Conservation (phyloP, 768 basidiomycete species). For the Collybia sp. region DNA sequence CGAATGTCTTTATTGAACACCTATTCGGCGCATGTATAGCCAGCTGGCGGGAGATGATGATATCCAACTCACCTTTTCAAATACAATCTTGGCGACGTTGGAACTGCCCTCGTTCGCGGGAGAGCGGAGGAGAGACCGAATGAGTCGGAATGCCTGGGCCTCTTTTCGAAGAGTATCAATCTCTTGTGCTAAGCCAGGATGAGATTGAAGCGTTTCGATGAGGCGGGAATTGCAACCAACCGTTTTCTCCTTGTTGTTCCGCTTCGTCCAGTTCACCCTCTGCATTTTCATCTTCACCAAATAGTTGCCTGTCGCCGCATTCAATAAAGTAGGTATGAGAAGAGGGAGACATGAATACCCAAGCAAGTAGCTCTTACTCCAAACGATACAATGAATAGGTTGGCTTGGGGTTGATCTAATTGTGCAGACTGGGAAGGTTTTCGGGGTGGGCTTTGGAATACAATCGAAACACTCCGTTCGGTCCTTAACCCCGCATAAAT, state of each 20-base stretch:
- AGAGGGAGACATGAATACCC: slow-evolving; percentile 32
- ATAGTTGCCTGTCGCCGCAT: slow-evolving; percentile 63
- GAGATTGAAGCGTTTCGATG: slow-evolving; percentile 1
- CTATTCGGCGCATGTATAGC: slow-evolving; percentile 31
- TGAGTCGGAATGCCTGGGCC: slow-evolving; percentile 80
- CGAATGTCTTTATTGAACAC: slow-evolving; percentile 86
- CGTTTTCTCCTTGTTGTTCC: slow-evolving; percentile 90
- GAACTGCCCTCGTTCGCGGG: slow-evolving; percentile 11
- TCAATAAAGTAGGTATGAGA: slow-evolving; percentile 2
- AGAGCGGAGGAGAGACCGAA: slow-evolving; percentile 64
- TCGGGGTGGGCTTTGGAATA: slow-evolving; percentile 87
- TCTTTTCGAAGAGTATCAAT: slow-evolving; percentile 90
- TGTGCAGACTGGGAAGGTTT: slow-evolving; percentile 95
- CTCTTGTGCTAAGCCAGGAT: slow-evolving; percentile 62
- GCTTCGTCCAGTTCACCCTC: slow-evolving; percentile 85
- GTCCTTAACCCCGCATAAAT: slow-evolving; percentile 42
- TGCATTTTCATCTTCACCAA: slow-evolving; percentile 89
- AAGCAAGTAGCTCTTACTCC: slow-evolving; percentile 96
- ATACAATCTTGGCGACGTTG: slow-evolving; percentile 65
- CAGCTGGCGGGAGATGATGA: neutral
- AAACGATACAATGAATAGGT: slow-evolving; percentile 98
- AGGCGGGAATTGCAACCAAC: slow-evolving; percentile 33
- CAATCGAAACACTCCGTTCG: slow-evolving; percentile 95
- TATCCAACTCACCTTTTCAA: slow-evolving; percentile 65
- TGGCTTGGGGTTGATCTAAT: slow-evolving; percentile 96